phyloP scores from a whole-genome alignment of 768 basidiomycete genomes.

The Tylopilus intermedius region DNA sequence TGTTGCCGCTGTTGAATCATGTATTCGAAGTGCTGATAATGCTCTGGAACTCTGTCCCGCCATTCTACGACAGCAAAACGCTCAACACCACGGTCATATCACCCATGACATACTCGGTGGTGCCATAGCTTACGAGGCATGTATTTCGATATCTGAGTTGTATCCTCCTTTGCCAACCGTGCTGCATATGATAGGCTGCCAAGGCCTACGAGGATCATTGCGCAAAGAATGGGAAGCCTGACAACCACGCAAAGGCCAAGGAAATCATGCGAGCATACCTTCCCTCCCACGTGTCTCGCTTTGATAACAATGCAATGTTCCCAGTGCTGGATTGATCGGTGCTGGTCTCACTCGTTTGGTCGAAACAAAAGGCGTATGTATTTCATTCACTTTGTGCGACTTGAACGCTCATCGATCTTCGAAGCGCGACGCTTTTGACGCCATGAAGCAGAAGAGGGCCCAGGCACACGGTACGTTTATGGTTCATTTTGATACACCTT shows the following conservation, averaged over 20 bases:
- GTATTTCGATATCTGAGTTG: not conserved
- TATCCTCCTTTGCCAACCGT: not conserved
- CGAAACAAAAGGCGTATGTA: constrained; percentile 21
- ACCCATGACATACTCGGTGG: constrained; percentile 19
- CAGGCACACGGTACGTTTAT: too few relatives aligned
- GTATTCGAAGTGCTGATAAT: not conserved
- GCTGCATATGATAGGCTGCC: constrained; percentile 6
- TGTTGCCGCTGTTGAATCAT: not conserved
- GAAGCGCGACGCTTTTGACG: not conserved
- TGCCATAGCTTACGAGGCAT: constrained; percentile 16
- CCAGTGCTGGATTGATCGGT: constrained; percentile 10
- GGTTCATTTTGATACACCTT: too few relatives aligned
- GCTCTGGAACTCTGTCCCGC: too few relatives aligned
- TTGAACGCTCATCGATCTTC: not conserved
- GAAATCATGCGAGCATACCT: constrained; percentile 8
- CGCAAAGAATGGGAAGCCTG: constrained; percentile 13
- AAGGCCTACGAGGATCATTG: constrained; percentile 18
- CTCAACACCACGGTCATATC: not conserved
- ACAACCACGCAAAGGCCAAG: constrained; percentile 19
- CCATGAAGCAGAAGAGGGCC: too few relatives aligned
- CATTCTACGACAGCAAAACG: not conserved
- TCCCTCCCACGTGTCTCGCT: too few relatives aligned
- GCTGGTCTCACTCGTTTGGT: constrained; percentile 4
- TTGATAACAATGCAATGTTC: not conserved
- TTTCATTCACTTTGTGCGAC: too few relatives aligned